phyloP scores from a whole-genome alignment of 495 filamentous ascomycete species.

The Aspergillus baeticus region DNA sequence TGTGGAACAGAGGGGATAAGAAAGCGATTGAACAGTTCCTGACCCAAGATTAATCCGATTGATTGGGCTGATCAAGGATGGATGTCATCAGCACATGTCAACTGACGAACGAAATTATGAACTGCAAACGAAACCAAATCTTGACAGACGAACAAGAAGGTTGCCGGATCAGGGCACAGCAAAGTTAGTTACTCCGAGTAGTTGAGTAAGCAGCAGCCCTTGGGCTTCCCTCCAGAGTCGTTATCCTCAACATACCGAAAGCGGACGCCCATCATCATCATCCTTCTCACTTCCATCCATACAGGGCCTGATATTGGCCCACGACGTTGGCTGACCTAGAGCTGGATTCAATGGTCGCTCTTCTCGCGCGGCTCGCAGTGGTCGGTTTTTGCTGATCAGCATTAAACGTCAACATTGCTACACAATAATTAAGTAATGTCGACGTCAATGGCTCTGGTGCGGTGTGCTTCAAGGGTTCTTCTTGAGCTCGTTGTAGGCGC shows the following conservation, averaged over 20 bases:
- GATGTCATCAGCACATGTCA: not conserved
- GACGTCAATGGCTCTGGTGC: not conserved
- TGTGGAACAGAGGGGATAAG: not conserved
- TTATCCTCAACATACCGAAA: not conserved
- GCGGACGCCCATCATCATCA: not conserved
- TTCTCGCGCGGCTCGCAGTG: not conserved
- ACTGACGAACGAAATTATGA: not conserved
- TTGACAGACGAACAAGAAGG: not conserved
- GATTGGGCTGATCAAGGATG: not conserved
- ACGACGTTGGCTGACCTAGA: not conserved
- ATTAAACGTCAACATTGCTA: not conserved
- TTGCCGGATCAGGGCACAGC: not conserved
- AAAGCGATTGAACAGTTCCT: constrained; percentile 3
- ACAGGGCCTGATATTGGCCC: not conserved
- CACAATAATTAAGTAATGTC: not conserved
- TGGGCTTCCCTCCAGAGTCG: too few relatives aligned
- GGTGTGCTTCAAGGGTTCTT: not conserved
- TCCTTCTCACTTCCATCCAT: not conserved
- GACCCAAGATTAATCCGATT: not conserved
- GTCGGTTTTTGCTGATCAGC: not conserved
- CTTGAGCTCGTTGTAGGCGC: not conserved
- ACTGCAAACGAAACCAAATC: not conserved
- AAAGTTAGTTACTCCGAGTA: not conserved
- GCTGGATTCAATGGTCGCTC: not conserved
- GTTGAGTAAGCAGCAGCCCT: too few relatives aligned